A percentile compares a stretch with the other conserved stretches of the same genome.
These are phyloP conservation scores for Aspergillus panamensis DNA, from an alignment of 495 filamentous ascomycete genomes.

Conservation along the genomic window DNA sequence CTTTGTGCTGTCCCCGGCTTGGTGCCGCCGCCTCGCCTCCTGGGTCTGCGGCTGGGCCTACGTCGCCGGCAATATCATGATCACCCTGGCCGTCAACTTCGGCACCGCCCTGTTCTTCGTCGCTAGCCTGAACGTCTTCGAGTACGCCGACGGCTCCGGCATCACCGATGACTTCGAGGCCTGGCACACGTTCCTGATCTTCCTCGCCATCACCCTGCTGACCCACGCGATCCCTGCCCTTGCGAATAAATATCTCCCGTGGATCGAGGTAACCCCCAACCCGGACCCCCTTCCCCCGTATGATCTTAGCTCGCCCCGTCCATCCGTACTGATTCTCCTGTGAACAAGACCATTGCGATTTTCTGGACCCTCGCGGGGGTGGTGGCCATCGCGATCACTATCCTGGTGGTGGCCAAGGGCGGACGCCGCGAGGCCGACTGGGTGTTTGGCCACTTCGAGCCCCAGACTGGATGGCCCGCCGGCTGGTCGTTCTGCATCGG, in stretches of 20 bases:
- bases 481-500: slow-evolving; percentile 63
- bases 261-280: slow-evolving; percentile 41
- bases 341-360: slow-evolving; percentile 55
- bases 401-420: slow-evolving; percentile 55
- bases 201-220: slow-evolving; percentile 53
- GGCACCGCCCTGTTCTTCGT: slow-evolving; percentile 22
- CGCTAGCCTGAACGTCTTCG: slow-evolving; percentile 29
- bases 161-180: slow-evolving; percentile 24
- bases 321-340: slow-evolving; percentile 27
- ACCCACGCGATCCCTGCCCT: slow-evolving; percentile 27
- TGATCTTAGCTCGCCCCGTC: background rate
- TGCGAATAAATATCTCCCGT: slow-evolving; percentile 28
- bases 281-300: no score
- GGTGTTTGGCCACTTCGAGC: slow-evolving; percentile 37
- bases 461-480: slow-evolving; percentile 37
- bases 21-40: slow-evolving; percentile 54
- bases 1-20: slow-evolving; percentile 51
- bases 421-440: slow-evolving; percentile 51
- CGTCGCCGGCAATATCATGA: slow-evolving; percentile 59
- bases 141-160: slow-evolving; percentile 40
- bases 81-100: slow-evolving; percentile 39
- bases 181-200: slow-evolving; percentile 54
- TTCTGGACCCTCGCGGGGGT: slow-evolving; percentile 58
- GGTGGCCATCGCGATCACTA: slow-evolving; percentile 54
- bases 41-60: slow-evolving; percentile 72